These are phyloP conservation scores for Metrosideros polymorpha DNA, from an alignment of 441 rosid genomes.

Conservation along the genomic window DNA sequence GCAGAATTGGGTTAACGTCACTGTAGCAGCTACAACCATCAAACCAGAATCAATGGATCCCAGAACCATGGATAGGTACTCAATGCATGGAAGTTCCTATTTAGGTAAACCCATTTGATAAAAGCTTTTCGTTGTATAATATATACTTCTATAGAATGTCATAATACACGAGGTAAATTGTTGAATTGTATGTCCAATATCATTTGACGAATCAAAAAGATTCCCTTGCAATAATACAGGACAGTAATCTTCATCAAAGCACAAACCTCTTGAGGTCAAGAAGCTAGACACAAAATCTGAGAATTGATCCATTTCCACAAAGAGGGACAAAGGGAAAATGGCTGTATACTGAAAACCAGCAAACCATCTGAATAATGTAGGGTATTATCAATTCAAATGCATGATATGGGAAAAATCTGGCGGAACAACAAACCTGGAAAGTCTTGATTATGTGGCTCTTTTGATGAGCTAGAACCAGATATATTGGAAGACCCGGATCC, in stretches of 20 bases:
- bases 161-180: background rate
- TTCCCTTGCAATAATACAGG: background rate
- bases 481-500: constrained; percentile 34
- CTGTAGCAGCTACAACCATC: background rate
- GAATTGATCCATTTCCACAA: background rate
- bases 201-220: background rate
- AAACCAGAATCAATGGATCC: background rate
- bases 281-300: background rate
- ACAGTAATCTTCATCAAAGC: background rate
- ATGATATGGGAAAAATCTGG: background rate
- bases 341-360: background rate
- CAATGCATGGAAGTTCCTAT: background rate
- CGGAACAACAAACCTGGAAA: constrained; percentile 45
- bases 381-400: background rate
- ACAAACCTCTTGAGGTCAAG: background rate
- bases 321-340: background rate
- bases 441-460: constrained; percentile 34
- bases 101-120: background rate
- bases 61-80: background rate
- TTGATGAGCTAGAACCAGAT: constrained; percentile 45
- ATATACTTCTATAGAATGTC: background rate
- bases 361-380: background rate
- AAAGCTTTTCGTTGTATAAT: background rate
- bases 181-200: background rate
- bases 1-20: background rate